Evolutionary conservation across 108 stramenopile genomes (phyloP).

Genomic region (Cyclotella cryptica): DNA sequence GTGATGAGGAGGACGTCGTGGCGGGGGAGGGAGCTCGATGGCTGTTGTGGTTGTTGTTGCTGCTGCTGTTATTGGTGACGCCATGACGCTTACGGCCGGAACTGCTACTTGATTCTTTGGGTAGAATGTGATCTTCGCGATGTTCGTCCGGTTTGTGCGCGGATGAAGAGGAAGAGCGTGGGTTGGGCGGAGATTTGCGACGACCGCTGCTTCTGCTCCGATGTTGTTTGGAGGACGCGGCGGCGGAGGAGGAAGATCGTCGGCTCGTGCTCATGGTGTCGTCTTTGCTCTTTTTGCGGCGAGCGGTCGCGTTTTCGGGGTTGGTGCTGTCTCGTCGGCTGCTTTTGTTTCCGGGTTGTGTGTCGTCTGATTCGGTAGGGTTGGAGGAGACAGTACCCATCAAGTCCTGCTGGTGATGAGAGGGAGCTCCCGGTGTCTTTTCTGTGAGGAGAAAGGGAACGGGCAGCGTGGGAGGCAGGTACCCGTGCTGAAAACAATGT

Average conservation of each 20-base stretch:
- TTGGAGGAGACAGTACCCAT: slow-evolving; percentile 2
- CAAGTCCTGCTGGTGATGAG: neutral
- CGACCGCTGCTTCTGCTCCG: neutral
- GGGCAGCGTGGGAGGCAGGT: too few relatives aligned
- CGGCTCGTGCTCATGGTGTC: neutral
- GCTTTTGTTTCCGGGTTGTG: neutral
- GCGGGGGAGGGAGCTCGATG: neutral
- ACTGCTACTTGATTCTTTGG: slow-evolving; percentile 1
- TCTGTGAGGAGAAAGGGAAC: too few relatives aligned
- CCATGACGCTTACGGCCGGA: slow-evolving; percentile 11
- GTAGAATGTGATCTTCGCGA: slow-evolving; percentile 4
- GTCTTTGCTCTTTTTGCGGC: neutral
- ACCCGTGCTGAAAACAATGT: too few relatives aligned
- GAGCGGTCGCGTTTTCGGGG: neutral
- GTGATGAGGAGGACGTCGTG: neutral
- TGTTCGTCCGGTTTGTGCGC: slow-evolving; percentile 12
- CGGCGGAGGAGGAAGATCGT: slow-evolving; percentile 2
- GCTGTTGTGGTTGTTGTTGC: neutral
- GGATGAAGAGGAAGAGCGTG: too few relatives aligned
- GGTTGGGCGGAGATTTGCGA: neutral
- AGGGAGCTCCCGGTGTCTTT: neutral
- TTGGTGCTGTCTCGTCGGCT: neutral
- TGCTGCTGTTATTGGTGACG: neutral
- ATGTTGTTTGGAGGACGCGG: neutral
- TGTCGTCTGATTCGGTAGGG: neutral